phyloP scores from a whole-genome alignment of 2,329 filamentous ascomycete species.

The Dactylellina drechsleri region DNA sequence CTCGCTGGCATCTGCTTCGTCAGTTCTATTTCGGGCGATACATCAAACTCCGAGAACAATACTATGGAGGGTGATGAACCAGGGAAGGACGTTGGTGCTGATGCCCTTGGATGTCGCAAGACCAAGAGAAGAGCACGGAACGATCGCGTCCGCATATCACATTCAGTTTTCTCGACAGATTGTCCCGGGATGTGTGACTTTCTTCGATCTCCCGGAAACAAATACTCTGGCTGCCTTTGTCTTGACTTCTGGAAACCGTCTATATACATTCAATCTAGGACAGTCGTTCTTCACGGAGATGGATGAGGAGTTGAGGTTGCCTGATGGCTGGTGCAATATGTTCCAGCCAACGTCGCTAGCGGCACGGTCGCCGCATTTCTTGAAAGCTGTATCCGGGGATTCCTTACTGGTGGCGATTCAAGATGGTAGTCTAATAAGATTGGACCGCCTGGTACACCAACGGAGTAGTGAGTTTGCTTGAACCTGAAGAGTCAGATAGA shows the following conservation, averaged over 20 bases:
- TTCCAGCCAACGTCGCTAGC: conserved; percentile 76
- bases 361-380: conserved; percentile 80
- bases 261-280: conserved; percentile 85
- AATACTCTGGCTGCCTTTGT: conserved; percentile 83
- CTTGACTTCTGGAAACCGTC: conserved; percentile 76
- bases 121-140: conserved; percentile 69
- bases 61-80: conserved; percentile 87
- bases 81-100: conserved; percentile 81
- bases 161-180: conserved; percentile 80
- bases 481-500: not conserved
- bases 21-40: conserved; percentile 83
- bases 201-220: conserved; percentile 81
- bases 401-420: conserved; percentile 83
- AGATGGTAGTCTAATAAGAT: conserved; percentile 77
- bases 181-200: conserved; percentile 78
- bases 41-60: conserved; percentile 83
- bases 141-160: conserved; percentile 79
- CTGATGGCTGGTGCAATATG: conserved; percentile 75
- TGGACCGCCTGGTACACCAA: conserved; percentile 68
- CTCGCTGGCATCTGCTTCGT: conserved; percentile 79
- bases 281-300: conserved; percentile 81
- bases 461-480: conserved; percentile 39
- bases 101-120: conserved; percentile 83
- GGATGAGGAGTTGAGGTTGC: conserved; percentile 73
- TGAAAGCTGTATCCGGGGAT: conserved; percentile 77